Evolutionary conservation across 2,329 filamentous ascomycete genomes (phyloP), one percentile per base, ranked within the genome.

Genomic region (Neophaeococcomyces mojaviensis): DNA sequence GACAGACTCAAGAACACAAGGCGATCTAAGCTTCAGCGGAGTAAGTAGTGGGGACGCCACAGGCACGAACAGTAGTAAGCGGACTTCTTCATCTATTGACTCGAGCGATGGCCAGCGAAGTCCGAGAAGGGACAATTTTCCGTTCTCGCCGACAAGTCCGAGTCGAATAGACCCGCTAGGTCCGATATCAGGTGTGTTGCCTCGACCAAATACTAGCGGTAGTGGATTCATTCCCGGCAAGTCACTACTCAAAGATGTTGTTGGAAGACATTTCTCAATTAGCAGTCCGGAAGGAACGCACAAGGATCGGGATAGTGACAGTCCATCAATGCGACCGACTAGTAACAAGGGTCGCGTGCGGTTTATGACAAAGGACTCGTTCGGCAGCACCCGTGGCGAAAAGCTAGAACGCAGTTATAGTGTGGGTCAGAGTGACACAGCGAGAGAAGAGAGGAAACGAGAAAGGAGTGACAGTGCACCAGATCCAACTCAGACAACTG

Each of bases 231-330:
- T 50, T 4, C 50, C 49, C 2, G 49, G 40, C 4, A 38, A 48
- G 22, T 48, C 26, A 30, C 37, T 55, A 19, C 46, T 57, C 13
- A 57, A 55, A 39, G 52, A 57, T 19, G 52, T 54, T 4, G 46
- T 57, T 16, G 49, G 52, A 3, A 50, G 53, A 9, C 51, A 54
- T 33, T 55, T 57, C 38, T 48, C 50, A 2, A 47, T 24, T 16
- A 30, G 7, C 5, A 31, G 48, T 12, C 47, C 51, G 19, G 40
- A 51, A 13, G 47, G 39, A n/a, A 12, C 41, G 10, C 24, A 28
- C 24, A 28, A 28, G 5, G 24, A 28, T 28, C 24, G 24, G 10
- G 24, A 28, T 9, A 15, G 13, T 15, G 20, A 22, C 15, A 15
- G 24, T 20, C 20, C 20, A 22, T 20, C 20, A 12, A 20, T 30